Base-by-base conservation (phyloP, 1,284 basidiomycete species). In the Peniophora sp. region DNA sequence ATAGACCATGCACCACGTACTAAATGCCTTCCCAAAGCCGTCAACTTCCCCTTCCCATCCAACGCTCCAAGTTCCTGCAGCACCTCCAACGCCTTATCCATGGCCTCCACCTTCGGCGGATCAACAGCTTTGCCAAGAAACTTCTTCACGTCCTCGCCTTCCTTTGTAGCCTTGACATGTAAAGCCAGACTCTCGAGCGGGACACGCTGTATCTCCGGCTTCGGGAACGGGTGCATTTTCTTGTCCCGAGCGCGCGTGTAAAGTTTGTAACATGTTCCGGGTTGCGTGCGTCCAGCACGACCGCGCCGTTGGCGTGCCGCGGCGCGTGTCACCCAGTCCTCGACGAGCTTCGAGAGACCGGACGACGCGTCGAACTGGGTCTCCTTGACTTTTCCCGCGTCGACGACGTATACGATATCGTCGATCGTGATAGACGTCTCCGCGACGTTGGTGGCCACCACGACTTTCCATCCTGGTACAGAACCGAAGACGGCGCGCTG, bases 381-480 rank as follows among this genome's bases (percentile, higher is more conserved):
- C 69, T 97, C 92, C 67, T 97, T 97, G 61, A 93, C 92, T 62
- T 85, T 87, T 1, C 95, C 95, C 0, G 81, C 72, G 58, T 94
- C 92, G 37, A 96, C 78, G 15, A 95, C 92, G 60, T 88, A 92
- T 27, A 89, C 75, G 24, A 95, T 79, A 58, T 95, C 92, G 58
- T 94, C 88, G 55, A 97, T 96, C 1, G 94, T 97, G 55, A 97
- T 93, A 3, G 90, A 94, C 1, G 94, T 97, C 79, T 88, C 86
- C 5, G 90, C 91, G 23, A 97, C 90, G 59, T 97, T 97, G 8
- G 94, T 97, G 1, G 93, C 79, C 0, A 85, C 89, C 32, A 97
- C 84, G 42, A 97, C 80, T 66, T 97, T 97, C 75, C 93, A 86
- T 52, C 74, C 78, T 0, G 75, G 68, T 0, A 76, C 77, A 0